A percentile compares a stretch with the other conserved stretches of the same genome.
phyloP scores from a whole-genome alignment of 2,329 filamentous ascomycete genomes.

The Paramyrothecium sp. region DNA sequence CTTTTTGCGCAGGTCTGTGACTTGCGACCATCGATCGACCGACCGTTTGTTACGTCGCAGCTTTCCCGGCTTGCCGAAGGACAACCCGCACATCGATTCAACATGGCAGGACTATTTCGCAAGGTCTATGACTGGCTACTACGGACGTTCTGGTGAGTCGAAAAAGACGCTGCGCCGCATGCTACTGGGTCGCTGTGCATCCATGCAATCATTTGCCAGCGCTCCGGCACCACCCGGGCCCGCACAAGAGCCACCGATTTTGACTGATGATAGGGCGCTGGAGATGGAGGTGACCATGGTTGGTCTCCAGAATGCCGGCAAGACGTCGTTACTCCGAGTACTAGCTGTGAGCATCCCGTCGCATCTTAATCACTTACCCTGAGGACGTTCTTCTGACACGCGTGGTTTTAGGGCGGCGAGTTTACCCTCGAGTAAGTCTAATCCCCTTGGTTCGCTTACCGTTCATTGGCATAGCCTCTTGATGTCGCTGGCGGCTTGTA shows the following conservation, averaged over 20 bases:
- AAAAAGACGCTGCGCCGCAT: not conserved
- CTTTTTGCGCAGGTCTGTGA: no score
- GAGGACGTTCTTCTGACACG: slow-evolving; percentile 20
- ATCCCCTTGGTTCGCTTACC: slow-evolving; percentile 12
- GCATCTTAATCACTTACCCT: no score
- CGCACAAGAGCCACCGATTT: no score
- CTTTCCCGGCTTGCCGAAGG: not conserved
- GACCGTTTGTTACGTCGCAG: not conserved
- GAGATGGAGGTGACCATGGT: slow-evolving; percentile 99
- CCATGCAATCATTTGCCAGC: slow-evolving; percentile 1
- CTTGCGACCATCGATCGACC: no score
- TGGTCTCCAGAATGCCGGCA: slow-evolving; percentile 95
- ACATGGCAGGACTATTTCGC: slow-evolving; percentile 89
- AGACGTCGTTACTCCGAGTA: slow-evolving; percentile 91
- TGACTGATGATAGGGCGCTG: slow-evolving; percentile 86
- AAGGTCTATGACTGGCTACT: slow-evolving; percentile 98
- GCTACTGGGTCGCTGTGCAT: no score
- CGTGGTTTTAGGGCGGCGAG: slow-evolving; percentile 76
- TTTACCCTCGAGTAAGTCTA: slow-evolving; percentile 92
- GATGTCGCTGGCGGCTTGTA: not conserved
- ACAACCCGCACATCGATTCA: slow-evolving; percentile 12
- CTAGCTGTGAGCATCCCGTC: slow-evolving; percentile 72
- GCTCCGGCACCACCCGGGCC: no score
- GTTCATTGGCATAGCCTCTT: slow-evolving; percentile 6
- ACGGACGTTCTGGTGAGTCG: slow-evolving; percentile 88